Base-by-base conservation (phyloP, 2,329 filamentous ascomycete genomes). In the Diaporthe ampelina region DNA sequence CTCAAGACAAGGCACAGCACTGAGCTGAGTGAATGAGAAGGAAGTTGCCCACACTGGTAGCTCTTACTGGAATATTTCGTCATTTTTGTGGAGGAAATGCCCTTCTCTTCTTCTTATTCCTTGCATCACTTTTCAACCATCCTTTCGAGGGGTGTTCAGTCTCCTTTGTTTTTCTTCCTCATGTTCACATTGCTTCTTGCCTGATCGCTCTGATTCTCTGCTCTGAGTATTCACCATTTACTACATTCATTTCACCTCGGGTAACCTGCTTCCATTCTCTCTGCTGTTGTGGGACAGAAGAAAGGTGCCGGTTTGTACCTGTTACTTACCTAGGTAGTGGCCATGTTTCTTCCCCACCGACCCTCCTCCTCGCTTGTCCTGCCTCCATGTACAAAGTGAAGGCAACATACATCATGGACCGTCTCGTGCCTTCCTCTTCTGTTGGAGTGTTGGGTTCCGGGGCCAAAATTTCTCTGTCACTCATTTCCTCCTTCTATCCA, bases 391-490 rank as follows among this genome's bases (percentile, higher is more conserved):
- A 17, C 4, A 40, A 8, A 40, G 13, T 35, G 13, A 37, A 40
- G 48, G 63, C 32, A 54, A 40, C n/a, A 6, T 40, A 19, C 11
- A 54, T 37, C 4, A 54, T 40, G n/a, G n/a, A 19, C 19, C 9
- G n/a, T 40, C 24, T 52, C 15, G 63, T 37, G 32, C 63, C 48
- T 68, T 54, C 48, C 63, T 37, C 29, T 52, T 52, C 15, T 54
- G 32, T 21, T 43, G 15, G 6, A 15, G 19, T 43, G 40, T 43
- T 43, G 40, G 40, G 15, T 43, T 17, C 15, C 15, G 15, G 40
- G 40, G 15, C 40, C 13, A 68, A 5, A n/a, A 26, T 29, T 29
- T 9, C 21, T 21, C 32, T 40, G 15, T 17, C 7, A 15, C 19
- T 19, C 6, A 11, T 24, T n/a, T 7, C 7, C 40, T 63, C 26